Percentiles rank a stretch among this genome's conserved stretches.
These are phyloP conservation scores for Lactuca saligna DNA, from an alignment of 129 eudicot genomes.

Conservation along the genomic window DNA sequence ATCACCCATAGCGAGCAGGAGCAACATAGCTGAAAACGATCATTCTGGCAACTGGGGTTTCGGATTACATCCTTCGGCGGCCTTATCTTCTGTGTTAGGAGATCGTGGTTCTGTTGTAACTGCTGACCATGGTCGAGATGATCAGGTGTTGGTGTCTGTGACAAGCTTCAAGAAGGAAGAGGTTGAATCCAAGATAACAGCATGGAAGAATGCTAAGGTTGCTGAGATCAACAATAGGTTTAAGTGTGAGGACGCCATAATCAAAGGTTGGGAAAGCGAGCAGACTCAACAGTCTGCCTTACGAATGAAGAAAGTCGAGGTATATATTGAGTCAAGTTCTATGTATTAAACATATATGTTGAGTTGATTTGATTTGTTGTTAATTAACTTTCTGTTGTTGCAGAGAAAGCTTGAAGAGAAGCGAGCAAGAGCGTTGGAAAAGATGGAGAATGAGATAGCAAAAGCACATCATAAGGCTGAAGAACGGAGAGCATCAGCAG, in stretches of 20 bases:
- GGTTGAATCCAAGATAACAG: constrained; percentile 76
- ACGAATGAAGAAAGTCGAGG: constrained; percentile 91
- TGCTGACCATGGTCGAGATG: constrained; percentile 19
- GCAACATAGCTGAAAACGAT: constrained; percentile 39
- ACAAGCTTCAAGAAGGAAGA: constrained; percentile 79
- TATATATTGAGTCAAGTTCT: constrained; percentile 12
- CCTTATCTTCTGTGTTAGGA: constrained; percentile 36
- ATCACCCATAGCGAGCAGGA: constrained; percentile 32
- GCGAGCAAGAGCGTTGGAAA: constrained; percentile 77
- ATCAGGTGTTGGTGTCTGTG: constrained; percentile 32
- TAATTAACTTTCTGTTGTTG: neutral
- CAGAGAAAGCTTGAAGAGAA: constrained; percentile 91
- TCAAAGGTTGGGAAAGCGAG: constrained; percentile 78
- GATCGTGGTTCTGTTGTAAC: neutral
- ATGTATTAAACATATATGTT: neutral
- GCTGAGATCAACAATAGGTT: constrained; percentile 82
- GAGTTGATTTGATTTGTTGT: neutral
- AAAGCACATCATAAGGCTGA: constrained; percentile 87
- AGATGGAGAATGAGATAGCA: constrained; percentile 91
- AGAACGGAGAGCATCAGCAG: constrained; percentile 85
- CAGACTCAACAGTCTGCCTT: constrained; percentile 55
- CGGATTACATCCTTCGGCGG: constrained; percentile 39
- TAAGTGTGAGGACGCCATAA: constrained; percentile 77
- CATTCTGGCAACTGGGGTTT: constrained; percentile 31
- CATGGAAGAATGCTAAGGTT: constrained; percentile 85